These are phyloP conservation scores for Carex parvula DNA, from an alignment of 176 grass and related monocot species.

Conservation along the genomic window DNA sequence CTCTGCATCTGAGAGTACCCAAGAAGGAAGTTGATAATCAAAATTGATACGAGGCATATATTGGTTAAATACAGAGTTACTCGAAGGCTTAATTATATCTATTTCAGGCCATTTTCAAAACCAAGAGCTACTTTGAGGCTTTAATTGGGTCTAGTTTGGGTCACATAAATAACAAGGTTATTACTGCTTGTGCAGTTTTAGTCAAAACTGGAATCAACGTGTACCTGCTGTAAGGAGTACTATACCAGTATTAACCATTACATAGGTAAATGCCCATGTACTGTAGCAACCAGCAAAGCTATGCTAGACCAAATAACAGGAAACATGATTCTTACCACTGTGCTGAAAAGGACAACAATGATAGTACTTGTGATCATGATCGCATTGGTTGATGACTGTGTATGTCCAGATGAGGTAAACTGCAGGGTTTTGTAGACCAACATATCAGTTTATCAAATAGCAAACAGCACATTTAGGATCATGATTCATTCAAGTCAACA, in stretches of 20 bases:
- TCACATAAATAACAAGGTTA: background rate
- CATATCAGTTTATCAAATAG: constrained; percentile 4
- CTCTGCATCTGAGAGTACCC: background rate
- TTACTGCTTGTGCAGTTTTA: background rate
- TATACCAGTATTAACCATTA: constrained; percentile 3
- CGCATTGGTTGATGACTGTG: constrained; percentile 53
- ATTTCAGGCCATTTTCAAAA: background rate
- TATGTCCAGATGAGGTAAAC: constrained; percentile 74
- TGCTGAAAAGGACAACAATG: constrained; percentile 97
- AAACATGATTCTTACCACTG: constrained; percentile 51
- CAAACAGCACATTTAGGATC: background rate
- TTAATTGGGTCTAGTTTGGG: background rate
- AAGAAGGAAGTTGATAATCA: background rate
- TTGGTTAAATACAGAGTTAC: background rate
- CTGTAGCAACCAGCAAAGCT: background rate
- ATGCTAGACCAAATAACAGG: constrained; percentile 13
- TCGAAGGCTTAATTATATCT: background rate
- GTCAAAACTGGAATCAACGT: background rate
- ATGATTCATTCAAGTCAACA: background rate
- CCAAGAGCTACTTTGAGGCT: background rate
- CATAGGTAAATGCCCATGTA: background rate
- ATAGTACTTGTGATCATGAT: constrained; percentile 94
- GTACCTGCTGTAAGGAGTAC: background rate
- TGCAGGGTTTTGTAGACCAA: constrained; percentile 33
- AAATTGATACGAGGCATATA: background rate